Base-by-base conservation (phyloP, 2,329 filamentous ascomycete species). In the Epicoccum nigrum region DNA sequence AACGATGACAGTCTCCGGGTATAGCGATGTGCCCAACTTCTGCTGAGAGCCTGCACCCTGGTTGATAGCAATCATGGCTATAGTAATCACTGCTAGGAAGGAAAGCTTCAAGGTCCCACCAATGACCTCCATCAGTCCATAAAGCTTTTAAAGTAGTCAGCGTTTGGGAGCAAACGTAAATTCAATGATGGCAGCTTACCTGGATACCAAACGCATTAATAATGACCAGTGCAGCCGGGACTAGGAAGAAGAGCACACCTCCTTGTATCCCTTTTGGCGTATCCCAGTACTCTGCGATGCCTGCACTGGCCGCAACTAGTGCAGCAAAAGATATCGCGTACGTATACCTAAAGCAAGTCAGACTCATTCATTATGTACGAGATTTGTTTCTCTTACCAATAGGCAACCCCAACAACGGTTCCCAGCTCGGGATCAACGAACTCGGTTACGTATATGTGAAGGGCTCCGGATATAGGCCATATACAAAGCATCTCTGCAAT, bases 61-160 rank as follows among this genome's bases (percentile, higher is more conserved):
- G 34, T 51, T 55, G 47, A 55, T 55, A 7, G 47, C 52, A 16
- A 55, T 48, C 47, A 51, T 51, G 31, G 42, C 20, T 25, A 55
- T 5, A n/a, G 51, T 28, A n/a, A 55, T 51, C 13, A 55, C 23
- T 7, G 32, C 32, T 11, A 50, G 42, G 42, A 51, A 55, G 17
- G 31, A 39, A 4, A 55, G 30, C 37, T 55, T 37, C 19, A 37
- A 23, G 7, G 31, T 33, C 11, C 31, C 31, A 2, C 31, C 31
- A 17, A 33, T 17, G 16, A 33, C 31, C 16, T 33, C 31, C 4
- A 33, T 16, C 11, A 33, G 31, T 16, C 31, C 31, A n/a, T 33
- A 33, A n/a, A 33, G 16, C 31, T 33, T n/a, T 7, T 11, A 11
- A 12, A 5, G 12, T 32, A 13, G 12, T 13, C 15, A n/a, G 30